A percentile compares a stretch with the other conserved stretches of the same genome.
These are phyloP conservation scores for Annona cherimola DNA, from an alignment of 164 flowering plant genomes.

Conservation along the genomic window DNA sequence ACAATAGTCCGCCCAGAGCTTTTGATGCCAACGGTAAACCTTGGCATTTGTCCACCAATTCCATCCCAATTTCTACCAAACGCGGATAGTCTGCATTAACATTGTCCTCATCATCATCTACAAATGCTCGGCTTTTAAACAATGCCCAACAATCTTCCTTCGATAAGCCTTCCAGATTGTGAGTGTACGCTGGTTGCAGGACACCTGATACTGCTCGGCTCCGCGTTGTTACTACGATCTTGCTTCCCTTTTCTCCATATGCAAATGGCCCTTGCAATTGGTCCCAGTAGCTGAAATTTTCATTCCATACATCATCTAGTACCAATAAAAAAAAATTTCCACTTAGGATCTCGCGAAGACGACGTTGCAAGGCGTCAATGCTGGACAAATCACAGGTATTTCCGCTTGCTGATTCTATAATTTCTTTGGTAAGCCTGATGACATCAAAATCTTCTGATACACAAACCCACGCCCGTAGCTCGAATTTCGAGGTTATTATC, in stretches of 20 bases:
- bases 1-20: conserved; percentile 1
- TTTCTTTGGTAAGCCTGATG: background rate
- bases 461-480: conserved; percentile 2
- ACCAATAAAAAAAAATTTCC: conserved; percentile 10
- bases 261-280: conserved; percentile 1
- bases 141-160: conserved; percentile 8
- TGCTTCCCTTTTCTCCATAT: conserved; percentile 10
- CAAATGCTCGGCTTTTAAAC: background rate
- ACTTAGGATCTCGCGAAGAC: background rate
- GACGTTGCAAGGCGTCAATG: background rate
- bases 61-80: background rate
- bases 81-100: background rate
- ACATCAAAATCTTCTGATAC: conserved; percentile 7
- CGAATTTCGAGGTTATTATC: background rate
- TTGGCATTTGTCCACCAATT: conserved; percentile 7
- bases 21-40: conserved; percentile 8
- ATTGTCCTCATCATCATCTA: background rate
- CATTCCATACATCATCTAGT: conserved; percentile 19
- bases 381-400: background rate
- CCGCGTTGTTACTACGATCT: conserved; percentile 16
- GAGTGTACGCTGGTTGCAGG: conserved; percentile 4
- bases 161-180: conserved; percentile 10
- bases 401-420: background rate
- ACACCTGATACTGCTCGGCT: conserved; percentile 4
- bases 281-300: conserved; percentile 3